Evolutionary conservation across 495 filamentous ascomycete species (phyloP).

Genomic region (Aspergillus ostianus): DNA sequence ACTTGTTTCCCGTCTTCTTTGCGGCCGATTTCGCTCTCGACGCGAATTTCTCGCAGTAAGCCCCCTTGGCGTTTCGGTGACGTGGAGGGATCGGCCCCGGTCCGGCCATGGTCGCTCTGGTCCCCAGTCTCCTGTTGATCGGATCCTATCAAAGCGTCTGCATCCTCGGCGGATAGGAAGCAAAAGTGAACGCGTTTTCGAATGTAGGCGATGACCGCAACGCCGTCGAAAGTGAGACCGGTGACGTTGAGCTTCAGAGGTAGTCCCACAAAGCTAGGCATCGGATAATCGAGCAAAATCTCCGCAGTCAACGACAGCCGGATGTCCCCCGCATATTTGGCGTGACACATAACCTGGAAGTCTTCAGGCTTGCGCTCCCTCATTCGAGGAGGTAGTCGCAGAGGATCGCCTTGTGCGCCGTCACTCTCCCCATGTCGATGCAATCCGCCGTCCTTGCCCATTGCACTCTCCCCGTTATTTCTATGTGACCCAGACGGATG

Average conservation of each 20-base stretch:
- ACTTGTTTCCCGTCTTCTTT: constrained; percentile 88
- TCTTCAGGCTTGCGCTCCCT: constrained; percentile 54
- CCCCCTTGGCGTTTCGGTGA: constrained; percentile 60
- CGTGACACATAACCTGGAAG: constrained; percentile 85
- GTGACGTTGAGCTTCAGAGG: constrained; percentile 91
- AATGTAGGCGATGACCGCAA: constrained; percentile 88
- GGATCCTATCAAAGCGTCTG: constrained; percentile 60
- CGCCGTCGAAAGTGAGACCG: constrained; percentile 89
- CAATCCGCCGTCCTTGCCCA: constrained; percentile 7
- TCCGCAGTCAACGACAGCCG: constrained; percentile 86
- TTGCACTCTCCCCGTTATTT: constrained; percentile 20
- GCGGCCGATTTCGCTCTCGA: constrained; percentile 96
- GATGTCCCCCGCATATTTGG: constrained; percentile 81
- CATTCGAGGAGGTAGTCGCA: constrained; percentile 39
- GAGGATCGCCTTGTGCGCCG: constrained; percentile 24
- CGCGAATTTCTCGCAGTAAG: constrained; percentile 83
- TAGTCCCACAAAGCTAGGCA: constrained; percentile 93
- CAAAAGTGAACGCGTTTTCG: constrained; percentile 80
- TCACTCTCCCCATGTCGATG: constrained; percentile 19
- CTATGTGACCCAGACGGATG: constrained; percentile 33
- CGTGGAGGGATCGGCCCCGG: constrained; percentile 18
- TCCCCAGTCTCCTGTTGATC: constrained; percentile 44
- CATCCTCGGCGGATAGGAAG: constrained; percentile 86
- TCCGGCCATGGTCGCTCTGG: constrained; percentile 16
- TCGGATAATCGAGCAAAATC: constrained; percentile 94